phyloP scores from a whole-genome alignment of 2,329 filamentous ascomycete species.

The Neofusicoccum kwambonambiense region DNA sequence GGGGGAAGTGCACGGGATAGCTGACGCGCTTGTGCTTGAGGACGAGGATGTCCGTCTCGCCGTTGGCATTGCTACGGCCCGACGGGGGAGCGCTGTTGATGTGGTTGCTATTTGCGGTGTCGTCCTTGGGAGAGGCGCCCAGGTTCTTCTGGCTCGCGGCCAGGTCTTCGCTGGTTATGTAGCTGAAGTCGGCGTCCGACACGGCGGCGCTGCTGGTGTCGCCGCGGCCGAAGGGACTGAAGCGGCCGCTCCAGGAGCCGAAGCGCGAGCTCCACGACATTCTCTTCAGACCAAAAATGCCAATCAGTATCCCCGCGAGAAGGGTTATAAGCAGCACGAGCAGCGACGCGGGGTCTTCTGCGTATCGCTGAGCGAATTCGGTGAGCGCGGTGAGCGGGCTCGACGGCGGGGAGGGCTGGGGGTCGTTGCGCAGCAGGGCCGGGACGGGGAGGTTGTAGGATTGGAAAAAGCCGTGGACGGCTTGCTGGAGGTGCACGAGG shows the following conservation, averaged over 20 bases:
- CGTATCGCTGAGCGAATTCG: neutral
- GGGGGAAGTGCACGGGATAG: conserved; percentile 71
- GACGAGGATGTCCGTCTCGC: conserved; percentile 66
- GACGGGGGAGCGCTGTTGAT: conserved; percentile 20
- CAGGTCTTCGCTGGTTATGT: conserved; percentile 77
- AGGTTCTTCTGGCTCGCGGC: conserved; percentile 36
- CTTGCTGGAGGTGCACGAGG: neutral
- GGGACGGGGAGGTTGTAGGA: conserved; percentile 37
- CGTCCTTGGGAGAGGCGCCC: conserved; percentile 22
- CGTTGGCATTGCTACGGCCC: conserved; percentile 10
- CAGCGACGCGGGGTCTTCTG: conserved; percentile 11
- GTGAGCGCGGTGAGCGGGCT: neutral
- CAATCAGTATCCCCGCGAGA: conserved; percentile 36
- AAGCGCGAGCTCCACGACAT: conserved; percentile 49
- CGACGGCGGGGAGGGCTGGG: conserved; percentile 33
- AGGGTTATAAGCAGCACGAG: conserved; percentile 26
- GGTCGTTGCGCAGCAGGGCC: conserved; percentile 29
- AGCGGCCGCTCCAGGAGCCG: conserved; percentile 45
- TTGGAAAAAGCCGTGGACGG: neutral
- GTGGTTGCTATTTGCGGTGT: conserved; percentile 19
- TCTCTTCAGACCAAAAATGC: conserved; percentile 39
- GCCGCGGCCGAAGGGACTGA: conserved; percentile 49
- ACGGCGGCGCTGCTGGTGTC: conserved; percentile 51
- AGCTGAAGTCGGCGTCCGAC: conserved; percentile 74
- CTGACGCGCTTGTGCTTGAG: conserved; percentile 66